A percentile compares a stretch with the other conserved stretches of the same genome.
Evolutionary conservation across 2,329 filamentous ascomycete genomes (phyloP).

Genomic region (Ophiognomonia clavigignenti-juglandacearum): DNA sequence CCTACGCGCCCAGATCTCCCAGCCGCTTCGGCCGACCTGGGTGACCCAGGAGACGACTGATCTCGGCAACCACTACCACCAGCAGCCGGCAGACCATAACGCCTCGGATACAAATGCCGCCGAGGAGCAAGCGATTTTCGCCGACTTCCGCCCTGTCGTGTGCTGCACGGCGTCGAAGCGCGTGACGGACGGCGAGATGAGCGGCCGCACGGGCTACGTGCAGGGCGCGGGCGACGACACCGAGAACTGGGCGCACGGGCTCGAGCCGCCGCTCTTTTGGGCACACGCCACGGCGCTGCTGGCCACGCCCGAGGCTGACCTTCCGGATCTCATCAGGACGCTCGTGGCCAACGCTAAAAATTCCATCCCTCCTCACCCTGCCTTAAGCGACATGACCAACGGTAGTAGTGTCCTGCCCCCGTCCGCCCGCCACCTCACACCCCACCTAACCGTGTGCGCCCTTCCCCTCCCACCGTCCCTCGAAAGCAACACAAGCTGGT

Average conservation of each 20-base stretch:
- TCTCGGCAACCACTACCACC: constrained; percentile 32
- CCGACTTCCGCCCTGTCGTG: constrained; percentile 66
- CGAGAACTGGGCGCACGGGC: constrained; percentile 82
- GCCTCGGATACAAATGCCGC: no score
- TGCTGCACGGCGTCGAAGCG: constrained; percentile 81
- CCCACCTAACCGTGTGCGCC: constrained; percentile 22
- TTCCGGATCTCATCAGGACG: constrained; percentile 42
- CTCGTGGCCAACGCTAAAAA: constrained; percentile 41
- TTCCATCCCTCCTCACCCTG: no score
- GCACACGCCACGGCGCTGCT: constrained; percentile 57
- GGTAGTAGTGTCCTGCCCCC: not conserved
- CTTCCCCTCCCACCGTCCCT: constrained; percentile 6
- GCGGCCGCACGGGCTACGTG: constrained; percentile 66
- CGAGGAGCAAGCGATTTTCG: constrained; percentile 33
- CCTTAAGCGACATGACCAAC: not conserved
- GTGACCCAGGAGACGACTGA: constrained; percentile 69
- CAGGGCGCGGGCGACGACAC: constrained; percentile 94
- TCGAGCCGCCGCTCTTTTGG: constrained; percentile 82
- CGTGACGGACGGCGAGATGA: constrained; percentile 62
- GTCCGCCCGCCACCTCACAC: constrained; percentile 11
- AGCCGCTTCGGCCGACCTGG: constrained; percentile 76
- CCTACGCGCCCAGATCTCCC: constrained; percentile 54
- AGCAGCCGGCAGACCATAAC: constrained; percentile 18
- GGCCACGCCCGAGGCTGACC: constrained; percentile 58
- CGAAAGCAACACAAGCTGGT: constrained; percentile 20